These are phyloP conservation scores for Xylaria hypoxylon DNA, from an alignment of 2,329 filamentous ascomycete genomes.

Conservation along the genomic window DNA sequence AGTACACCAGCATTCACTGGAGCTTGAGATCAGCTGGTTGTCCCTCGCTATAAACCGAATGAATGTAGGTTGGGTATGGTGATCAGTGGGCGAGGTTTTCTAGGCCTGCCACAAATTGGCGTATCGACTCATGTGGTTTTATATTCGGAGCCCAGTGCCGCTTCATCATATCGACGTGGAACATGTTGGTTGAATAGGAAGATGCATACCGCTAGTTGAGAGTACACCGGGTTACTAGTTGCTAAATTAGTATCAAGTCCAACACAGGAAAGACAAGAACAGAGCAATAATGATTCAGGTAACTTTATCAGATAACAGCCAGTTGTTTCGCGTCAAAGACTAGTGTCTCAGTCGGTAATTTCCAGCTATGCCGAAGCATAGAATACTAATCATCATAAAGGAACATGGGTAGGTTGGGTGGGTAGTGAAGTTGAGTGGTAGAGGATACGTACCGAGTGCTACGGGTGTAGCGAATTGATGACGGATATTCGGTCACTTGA, in stretches of 20 bases:
- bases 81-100: slow-evolving; percentile 99
- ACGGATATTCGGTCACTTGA: slow-evolving; percentile 17
- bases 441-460: slow-evolving; percentile 33
- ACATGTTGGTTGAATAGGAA: slow-evolving; percentile 38
- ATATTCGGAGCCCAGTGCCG: slow-evolving; percentile 94
- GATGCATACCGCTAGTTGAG: slow-evolving; percentile 48
- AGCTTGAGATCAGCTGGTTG: slow-evolving; percentile 22
- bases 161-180: slow-evolving; percentile 75
- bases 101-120: slow-evolving; percentile 97
- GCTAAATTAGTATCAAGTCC: slow-evolving; percentile 46
- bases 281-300: neutral
- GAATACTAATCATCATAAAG: slow-evolving; percentile 76
- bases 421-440: neutral
- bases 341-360: slow-evolving; percentile 91
- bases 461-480: neutral
- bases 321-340: slow-evolving; percentile 82
- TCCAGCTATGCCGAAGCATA: slow-evolving; percentile 81
- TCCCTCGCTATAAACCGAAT: slow-evolving; percentile 7
- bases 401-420: slow-evolving; percentile 26
- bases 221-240: slow-evolving; percentile 9
- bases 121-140: slow-evolving; percentile 79
- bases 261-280: neutral
- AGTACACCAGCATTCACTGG: neutral
- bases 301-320: slow-evolving; percentile 80
- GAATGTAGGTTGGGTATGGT: slow-evolving; percentile 36